Percentiles rank a stretch among this genome's conserved stretches.
Evolutionary conservation across 352 stramenopile genomes (phyloP).

Genomic region (Phytophthora citrophthora): DNA sequence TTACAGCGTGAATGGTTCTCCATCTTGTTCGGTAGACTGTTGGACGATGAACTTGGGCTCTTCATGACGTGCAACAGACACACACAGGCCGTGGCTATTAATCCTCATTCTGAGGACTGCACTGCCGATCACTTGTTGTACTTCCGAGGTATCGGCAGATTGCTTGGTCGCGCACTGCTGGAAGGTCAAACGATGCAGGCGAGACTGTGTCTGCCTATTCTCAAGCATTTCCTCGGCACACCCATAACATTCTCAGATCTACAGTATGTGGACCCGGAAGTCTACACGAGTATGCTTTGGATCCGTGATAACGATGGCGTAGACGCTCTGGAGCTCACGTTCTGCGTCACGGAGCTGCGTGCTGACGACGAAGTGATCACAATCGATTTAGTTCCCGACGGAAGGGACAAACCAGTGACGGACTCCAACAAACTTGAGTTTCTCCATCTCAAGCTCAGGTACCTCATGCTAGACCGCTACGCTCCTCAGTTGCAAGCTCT

Average conservation of each 20-base stretch:
- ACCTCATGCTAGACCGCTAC: constrained; percentile 95
- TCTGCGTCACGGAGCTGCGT: constrained; percentile 73
- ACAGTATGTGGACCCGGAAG: constrained; percentile 78
- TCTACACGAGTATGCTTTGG: constrained; percentile 83
- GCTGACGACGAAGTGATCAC: constrained; percentile 61
- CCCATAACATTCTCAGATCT: constrained; percentile 86
- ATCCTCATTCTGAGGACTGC: constrained; percentile 76
- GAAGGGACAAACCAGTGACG: constrained; percentile 84
- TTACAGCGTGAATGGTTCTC: constrained; percentile 86
- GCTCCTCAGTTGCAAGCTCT: constrained; percentile 90
- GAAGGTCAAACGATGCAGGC: constrained; percentile 81
- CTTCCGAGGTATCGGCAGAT: constrained; percentile 74
- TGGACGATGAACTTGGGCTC: constrained; percentile 71
- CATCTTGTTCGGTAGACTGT: constrained; percentile 74
- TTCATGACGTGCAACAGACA: constrained; percentile 81
- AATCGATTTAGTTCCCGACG: constrained; percentile 66
- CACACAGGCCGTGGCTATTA: constrained; percentile 77
- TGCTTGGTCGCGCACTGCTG: constrained; percentile 73
- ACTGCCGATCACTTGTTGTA: constrained; percentile 88
- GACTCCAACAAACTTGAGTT: constrained; percentile 97
- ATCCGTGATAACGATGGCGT: constrained; percentile 74
- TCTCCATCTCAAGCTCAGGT: constrained; percentile 93
- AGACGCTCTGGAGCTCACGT: constrained; percentile 74
- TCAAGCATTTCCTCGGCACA: constrained; percentile 84
- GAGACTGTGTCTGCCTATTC: constrained; percentile 71